Conservation (phyloP, 768 basidiomycete genomes). For the Mycena leptocephala region DNA sequence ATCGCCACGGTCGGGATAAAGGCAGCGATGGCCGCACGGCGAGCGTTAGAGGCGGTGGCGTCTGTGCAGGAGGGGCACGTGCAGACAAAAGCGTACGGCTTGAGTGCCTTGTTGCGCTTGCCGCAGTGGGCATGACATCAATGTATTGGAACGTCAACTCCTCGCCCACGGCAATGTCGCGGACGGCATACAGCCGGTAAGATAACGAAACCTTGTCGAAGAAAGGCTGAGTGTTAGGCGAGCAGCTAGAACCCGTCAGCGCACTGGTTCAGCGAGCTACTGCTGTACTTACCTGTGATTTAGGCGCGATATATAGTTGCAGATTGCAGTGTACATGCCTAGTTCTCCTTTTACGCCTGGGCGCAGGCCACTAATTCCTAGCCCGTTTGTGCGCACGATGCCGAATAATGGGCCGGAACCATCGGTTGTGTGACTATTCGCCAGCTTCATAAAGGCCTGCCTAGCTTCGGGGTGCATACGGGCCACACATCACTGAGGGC, state of each 20-base stretch:
- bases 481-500: constrained; percentile 34
- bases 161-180: constrained; percentile 49
- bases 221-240: constrained; percentile 37
- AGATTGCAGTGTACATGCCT: constrained; percentile 44
- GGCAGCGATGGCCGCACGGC: not conserved
- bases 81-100: constrained; percentile 51
- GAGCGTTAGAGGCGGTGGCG: constrained; percentile 24
- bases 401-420: constrained; percentile 53
- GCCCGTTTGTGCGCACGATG: constrained; percentile 52
- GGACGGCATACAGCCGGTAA: constrained; percentile 44
- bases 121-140: constrained; percentile 20
- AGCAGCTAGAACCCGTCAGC: constrained; percentile 14
- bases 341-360: constrained; percentile 21
- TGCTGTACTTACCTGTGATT: constrained; percentile 52
- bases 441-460: constrained; percentile 47
- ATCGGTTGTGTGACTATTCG: constrained; percentile 50
- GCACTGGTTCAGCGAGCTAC: not conserved
- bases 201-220: constrained; percentile 49
- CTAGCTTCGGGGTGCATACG: constrained; percentile 46
- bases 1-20: constrained; percentile 32
- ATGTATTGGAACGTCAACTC: constrained; percentile 52
- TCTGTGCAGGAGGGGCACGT: constrained; percentile 49
- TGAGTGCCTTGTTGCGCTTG: constrained; percentile 45
- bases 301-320: constrained; percentile 50
- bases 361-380: constrained; percentile 39